phyloP scores from a whole-genome alignment of 331 rosid species.

The Malus hybrid region DNA sequence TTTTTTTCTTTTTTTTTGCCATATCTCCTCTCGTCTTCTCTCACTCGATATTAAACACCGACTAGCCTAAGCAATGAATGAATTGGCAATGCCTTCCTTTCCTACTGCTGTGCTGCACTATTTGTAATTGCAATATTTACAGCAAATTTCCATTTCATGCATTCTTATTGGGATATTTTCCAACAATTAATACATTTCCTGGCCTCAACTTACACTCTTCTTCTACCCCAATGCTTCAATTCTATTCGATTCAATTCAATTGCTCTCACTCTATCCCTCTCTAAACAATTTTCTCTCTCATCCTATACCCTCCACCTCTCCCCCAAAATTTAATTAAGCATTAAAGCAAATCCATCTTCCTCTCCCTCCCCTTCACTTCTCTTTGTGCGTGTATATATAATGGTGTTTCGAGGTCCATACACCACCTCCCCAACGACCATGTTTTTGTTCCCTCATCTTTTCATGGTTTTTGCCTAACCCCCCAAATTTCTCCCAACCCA shows the following conservation, averaged over 20 bases:
- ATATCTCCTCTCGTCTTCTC: neutral
- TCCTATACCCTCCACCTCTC: conserved; percentile 43
- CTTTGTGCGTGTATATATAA: conserved; percentile 38
- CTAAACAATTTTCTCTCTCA: conserved; percentile 10
- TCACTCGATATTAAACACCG: conserved; percentile 43
- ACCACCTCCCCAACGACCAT: conserved; percentile 18
- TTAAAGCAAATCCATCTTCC: conserved; percentile 41
- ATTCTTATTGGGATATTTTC: conserved; percentile 57
- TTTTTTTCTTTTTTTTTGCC: neutral
- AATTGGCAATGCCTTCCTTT: neutral
- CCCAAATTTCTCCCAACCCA: conserved; percentile 1
- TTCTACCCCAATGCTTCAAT: conserved; percentile 62
- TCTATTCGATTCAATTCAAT: conserved; percentile 21
- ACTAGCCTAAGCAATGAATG: conserved; percentile 70
- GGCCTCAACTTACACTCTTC: conserved; percentile 77
- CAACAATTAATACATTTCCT: conserved; percentile 70
- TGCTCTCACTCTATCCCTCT: conserved; percentile 18
- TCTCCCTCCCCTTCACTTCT: conserved; percentile 28
- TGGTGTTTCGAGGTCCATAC: conserved; percentile 28
- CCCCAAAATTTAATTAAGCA: conserved; percentile 56
- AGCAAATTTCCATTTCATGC: conserved; percentile 68
- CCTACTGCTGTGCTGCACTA: conserved; percentile 22
- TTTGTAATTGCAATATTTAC: conserved; percentile 58
- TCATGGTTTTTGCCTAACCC: conserved; percentile 1
- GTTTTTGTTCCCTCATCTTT: conserved; percentile 22